Evolutionary conservation across 2,329 filamentous ascomycete species (phyloP), one percentile per base, ranked within the genome.

Genomic region (Curvularia spicifera): DNA sequence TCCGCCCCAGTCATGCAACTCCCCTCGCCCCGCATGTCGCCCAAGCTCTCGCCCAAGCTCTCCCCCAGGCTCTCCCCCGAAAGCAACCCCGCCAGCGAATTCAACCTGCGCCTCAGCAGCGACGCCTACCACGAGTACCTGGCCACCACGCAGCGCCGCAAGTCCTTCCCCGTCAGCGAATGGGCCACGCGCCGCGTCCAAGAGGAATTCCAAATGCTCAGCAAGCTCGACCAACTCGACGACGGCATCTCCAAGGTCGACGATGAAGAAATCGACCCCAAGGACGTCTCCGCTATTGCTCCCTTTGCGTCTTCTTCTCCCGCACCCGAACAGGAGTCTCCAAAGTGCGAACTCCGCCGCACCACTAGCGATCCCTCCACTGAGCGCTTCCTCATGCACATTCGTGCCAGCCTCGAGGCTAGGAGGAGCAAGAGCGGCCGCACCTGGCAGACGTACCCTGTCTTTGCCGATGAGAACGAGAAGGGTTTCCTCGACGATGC

Each of bases 321-420:
- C 24, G 5, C 22, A 15, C 50, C 24, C 12, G 18, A 26, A 9
- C 43, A 45, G 24, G 43, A 46, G 12, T n/a, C 26, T 7, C 13
- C 26, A 37, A 49, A 39, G 18, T 48, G 42, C 13, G 47, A 48
- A 12, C 53, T 57, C 44, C 47, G 49, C 15, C 53, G 50, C n/a
- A 57, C 51, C 37, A 29, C 54, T 22, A 53, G 49, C 51, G 47
- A 56, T 8, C 52, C 56, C 20, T 49, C 40, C 20, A 51, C 52
- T 2, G 56, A 56, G 39, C 50, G 50, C n/a, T 66, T 66, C 52
- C 49, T 66, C 10, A 55, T 31, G 8, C 59, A 65, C 35, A 47
- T 66, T 2, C 50, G 64, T 2, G 61, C 61, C 10, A 66, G 64
- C 47, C 51, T 63, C 15, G 61, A 66, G 12, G 51, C 56, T 1